Evolutionary conservation across 116 monocot species (phyloP).

Genomic region (Trichopus zeylanicus): DNA sequence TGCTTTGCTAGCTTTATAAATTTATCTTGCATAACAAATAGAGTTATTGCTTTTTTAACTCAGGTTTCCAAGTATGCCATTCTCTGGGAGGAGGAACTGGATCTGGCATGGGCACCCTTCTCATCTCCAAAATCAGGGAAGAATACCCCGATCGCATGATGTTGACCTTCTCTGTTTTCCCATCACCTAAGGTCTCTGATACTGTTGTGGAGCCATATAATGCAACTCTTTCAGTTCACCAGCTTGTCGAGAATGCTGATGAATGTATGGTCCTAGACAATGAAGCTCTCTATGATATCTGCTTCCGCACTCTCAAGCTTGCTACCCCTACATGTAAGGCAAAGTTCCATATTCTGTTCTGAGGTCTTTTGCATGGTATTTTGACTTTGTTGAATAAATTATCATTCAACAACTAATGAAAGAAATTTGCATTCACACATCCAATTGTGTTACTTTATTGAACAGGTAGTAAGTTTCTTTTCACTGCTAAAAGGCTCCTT

Average conservation of each 20-base stretch:
- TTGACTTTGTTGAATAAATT: background rate
- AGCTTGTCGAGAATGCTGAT: slow-evolving; percentile 34
- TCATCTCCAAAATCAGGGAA: slow-evolving; percentile 30
- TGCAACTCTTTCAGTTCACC: slow-evolving; percentile 30
- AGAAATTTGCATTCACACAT: too few relatives aligned
- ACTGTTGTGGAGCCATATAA: slow-evolving; percentile 37
- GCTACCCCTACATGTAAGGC: slow-evolving; percentile 27
- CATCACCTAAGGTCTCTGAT: slow-evolving; percentile 31
- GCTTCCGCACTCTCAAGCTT: slow-evolving; percentile 31
- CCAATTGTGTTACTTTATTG: too few relatives aligned
- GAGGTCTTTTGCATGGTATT: background rate
- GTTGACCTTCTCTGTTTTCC: slow-evolving; percentile 35
- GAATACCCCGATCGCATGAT: slow-evolving; percentile 37
- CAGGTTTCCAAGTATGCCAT: slow-evolving; percentile 31
- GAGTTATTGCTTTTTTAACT: background rate
- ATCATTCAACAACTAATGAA: background rate
- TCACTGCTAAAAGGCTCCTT: too few relatives aligned
- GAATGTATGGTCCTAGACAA: slow-evolving; percentile 35
- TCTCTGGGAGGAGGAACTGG: slow-evolving; percentile 27
- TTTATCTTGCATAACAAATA: too few relatives aligned
- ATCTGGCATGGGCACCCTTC: slow-evolving; percentile 28
- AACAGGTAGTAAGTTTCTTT: too few relatives aligned
- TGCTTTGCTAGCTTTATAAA: too few relatives aligned
- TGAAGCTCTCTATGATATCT: slow-evolving; percentile 30
- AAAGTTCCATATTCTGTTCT: background rate